Conservation (phyloP, 2,329 filamentous ascomycete genomes). For the Gnomoniopsis sp. region DNA sequence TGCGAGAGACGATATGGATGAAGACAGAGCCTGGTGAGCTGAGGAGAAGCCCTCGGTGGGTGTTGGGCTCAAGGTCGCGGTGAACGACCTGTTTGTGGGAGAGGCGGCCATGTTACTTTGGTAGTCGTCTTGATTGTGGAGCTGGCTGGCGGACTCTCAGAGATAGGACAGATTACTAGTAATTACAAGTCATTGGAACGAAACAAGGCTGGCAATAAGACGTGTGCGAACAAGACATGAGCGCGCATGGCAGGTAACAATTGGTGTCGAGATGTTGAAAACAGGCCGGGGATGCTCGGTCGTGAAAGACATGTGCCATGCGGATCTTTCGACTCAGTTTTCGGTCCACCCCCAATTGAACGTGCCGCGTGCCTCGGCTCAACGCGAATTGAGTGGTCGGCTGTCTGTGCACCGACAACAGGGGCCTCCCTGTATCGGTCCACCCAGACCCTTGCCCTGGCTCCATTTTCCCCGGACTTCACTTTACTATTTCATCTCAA, state of each 20-base stretch:
- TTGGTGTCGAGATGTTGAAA: neutral
- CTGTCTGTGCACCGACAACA: neutral
- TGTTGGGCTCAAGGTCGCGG: constrained; percentile 43
- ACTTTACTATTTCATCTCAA: neutral
- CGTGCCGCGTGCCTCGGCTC: neutral
- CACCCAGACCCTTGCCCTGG: neutral
- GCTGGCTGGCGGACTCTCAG: neutral
- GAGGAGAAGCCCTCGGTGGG: constrained; percentile 42
- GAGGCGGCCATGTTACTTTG: constrained; percentile 9
- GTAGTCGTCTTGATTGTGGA: neutral
- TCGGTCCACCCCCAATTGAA: neutral
- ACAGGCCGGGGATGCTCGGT: constrained; percentile 1
- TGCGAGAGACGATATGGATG: constrained; percentile 67
- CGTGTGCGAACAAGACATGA: neutral
- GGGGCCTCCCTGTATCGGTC: neutral
- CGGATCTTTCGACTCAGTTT: neutral
- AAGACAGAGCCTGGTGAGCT: constrained; percentile 51
- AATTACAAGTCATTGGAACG: constrained; percentile 1
- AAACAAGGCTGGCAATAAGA: neutral
- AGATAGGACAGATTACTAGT: neutral
- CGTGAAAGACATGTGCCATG: constrained; percentile 1
- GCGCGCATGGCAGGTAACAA: constrained; percentile 6
- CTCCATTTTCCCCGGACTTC: constrained; percentile 12
- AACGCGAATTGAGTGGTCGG: constrained; percentile 1
- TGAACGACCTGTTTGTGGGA: constrained; percentile 34